Evolutionary conservation across 257 asterid genomes (phyloP), one percentile per base, ranked within the genome.

Genomic region (Capsicum rhomboideum): DNA sequence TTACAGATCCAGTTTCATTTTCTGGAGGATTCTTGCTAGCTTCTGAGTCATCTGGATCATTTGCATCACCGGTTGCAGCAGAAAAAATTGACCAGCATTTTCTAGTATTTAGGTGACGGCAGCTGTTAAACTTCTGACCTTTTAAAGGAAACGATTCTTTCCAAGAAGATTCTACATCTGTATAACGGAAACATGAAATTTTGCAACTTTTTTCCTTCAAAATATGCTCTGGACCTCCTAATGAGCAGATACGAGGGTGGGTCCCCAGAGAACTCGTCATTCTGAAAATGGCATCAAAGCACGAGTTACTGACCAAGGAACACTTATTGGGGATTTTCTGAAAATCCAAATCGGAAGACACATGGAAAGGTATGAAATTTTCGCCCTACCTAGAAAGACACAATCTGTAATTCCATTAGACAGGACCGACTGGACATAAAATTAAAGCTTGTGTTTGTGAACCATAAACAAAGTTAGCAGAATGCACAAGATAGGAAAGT

Each of bases 201-300:
- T 87, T 83, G 87, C 82, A 80, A 83, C 86, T 86, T 84, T 84
- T 84, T 83, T 82, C 83, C 84, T 87, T 87, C 6, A 66, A 82
- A 59, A 71, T 74, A 86, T 75, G 89, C 31, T 83, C 81, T 21
- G 56, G 85, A 89, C 86, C 87, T 8, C 89, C 87, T 58, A 86
- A 86, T 66, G 89, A 87, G 88, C 89, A 83, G 61, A 87, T 78
- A 46, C 92, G 88, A 83, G 91, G 92, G 69, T 89, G 88, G 90
- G 92, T 86, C 29, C 90, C 91, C 42, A 93, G 85, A 83, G 91
- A 90, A 87, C 90, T 89, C 80, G 94, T 86, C 98, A 92, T 94
- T 52, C 64, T 52, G 44, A 50, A 77, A 40, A n/a, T 71, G 54
- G 34, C 55, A 71, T n/a, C 54, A 10, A 42, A 71, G 3, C 12